Percentiles rank a stretch among this genome's conserved stretches.
Evolutionary conservation across 768 basidiomycete genomes (phyloP).

Genomic region (Phanerodontia chrysosporium): DNA sequence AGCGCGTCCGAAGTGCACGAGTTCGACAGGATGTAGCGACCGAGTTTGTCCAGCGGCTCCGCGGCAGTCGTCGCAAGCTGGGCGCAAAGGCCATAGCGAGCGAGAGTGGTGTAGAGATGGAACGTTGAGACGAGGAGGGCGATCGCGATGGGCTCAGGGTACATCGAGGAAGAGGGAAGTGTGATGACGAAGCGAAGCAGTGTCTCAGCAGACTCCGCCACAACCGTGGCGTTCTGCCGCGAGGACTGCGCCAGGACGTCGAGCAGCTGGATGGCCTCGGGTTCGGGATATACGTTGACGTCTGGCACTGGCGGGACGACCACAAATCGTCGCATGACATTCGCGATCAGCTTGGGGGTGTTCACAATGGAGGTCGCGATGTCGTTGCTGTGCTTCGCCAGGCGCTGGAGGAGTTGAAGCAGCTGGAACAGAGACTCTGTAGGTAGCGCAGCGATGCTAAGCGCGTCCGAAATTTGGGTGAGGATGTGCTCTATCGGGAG

Average conservation of each 20-base stretch:
- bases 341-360: conserved; percentile 49
- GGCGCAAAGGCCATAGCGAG: conserved; percentile 74
- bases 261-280: conserved; percentile 55
- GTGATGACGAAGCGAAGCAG: conserved; percentile 69
- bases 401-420: conserved; percentile 52
- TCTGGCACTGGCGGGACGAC: conserved; percentile 42
- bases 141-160: conserved; percentile 32
- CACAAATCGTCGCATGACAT: conserved; percentile 53
- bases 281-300: conserved; percentile 29
- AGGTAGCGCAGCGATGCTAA: conserved; percentile 39
- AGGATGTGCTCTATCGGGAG: conserved; percentile 44
- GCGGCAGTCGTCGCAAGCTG: conserved; percentile 61
- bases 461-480: conserved; percentile 42
- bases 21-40: conserved; percentile 39
- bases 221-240: conserved; percentile 55
- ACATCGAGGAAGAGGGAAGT: conserved; percentile 44
- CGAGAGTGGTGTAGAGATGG: conserved; percentile 59
- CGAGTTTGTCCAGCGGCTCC: conserved; percentile 50
- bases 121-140: conserved; percentile 55
- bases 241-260: conserved; percentile 57
- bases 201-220: conserved; percentile 56
- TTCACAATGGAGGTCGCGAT: conserved; percentile 48
- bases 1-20: conserved; percentile 32
- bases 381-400: conserved; percentile 55
- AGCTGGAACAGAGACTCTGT: conserved; percentile 51